Evolutionary conservation across 192 early-diverging fungal species (phyloP).

Genomic region (Polychytrium aggregatum): DNA sequence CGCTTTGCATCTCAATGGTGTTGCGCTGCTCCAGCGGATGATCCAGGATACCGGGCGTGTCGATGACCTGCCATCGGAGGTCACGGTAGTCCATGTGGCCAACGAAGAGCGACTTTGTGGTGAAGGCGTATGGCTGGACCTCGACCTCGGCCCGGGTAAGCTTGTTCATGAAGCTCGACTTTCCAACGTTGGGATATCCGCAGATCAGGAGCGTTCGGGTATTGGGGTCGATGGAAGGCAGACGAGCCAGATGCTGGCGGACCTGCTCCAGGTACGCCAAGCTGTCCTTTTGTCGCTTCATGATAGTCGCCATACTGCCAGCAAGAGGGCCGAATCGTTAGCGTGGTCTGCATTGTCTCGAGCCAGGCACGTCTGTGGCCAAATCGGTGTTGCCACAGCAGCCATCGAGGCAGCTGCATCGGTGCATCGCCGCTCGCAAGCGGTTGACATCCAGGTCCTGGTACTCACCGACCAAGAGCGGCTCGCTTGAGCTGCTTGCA

Average conservation of each 20-base stretch:
- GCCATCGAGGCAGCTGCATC: too few species aligned
- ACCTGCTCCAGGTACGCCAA: slow-evolving; percentile 98
- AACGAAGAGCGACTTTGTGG: slow-evolving; percentile 98
- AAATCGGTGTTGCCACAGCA: too few species aligned
- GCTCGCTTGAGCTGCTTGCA: slow-evolving; percentile 99
- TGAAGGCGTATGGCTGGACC: slow-evolving; percentile 99
- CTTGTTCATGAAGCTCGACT: slow-evolving; percentile 97
- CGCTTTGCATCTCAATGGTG: slow-evolving; percentile 99
- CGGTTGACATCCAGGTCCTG: too few species aligned
- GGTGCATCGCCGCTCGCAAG: too few species aligned
- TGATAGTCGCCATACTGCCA: slow-evolving; percentile 99
- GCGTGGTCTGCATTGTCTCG: too few species aligned
- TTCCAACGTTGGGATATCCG: slow-evolving; percentile 99
- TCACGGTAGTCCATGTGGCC: slow-evolving; percentile 99
- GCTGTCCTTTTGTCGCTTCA: slow-evolving; percentile 97
- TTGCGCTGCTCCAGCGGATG: slow-evolving; percentile 98
- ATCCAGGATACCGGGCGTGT: slow-evolving; percentile 99
- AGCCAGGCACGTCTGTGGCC: too few species aligned
- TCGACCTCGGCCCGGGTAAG: slow-evolving; percentile 98
- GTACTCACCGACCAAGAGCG: slow-evolving; percentile 83
- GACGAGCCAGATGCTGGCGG: slow-evolving; percentile 94
- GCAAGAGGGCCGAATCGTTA: too few species aligned
- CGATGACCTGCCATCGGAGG: slow-evolving; percentile 99
- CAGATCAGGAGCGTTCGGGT: slow-evolving; percentile 97
- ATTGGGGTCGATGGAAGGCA: slow-evolving; percentile 99